These are phyloP conservation scores for Tetradesmus lagerheimii DNA, from an alignment of 139 green algal species.

Conservation along the genomic window DNA sequence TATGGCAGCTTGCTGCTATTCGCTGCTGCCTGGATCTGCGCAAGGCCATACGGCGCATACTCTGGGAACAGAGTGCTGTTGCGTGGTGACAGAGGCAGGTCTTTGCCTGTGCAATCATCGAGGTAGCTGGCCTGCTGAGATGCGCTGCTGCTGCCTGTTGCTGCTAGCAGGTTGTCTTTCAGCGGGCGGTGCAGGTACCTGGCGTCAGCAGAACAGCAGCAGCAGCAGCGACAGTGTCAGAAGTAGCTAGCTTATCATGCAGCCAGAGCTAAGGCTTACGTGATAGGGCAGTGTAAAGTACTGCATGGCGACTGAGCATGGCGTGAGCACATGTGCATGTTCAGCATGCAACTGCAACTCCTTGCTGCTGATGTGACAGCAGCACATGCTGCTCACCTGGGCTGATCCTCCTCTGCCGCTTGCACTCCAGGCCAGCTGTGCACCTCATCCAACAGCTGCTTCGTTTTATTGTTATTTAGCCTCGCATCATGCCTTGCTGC, in stretches of 20 bases:
- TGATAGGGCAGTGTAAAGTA: too few species aligned
- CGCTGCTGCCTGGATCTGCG: constrained; percentile 35
- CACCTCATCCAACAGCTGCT: not conserved
- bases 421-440: constrained; percentile 30
- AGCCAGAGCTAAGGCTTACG: too few species aligned
- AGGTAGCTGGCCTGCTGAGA: not conserved
- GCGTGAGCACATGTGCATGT: too few species aligned
- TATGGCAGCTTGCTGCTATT: constrained; percentile 33
- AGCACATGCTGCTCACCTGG: not conserved
- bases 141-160: not conserved
- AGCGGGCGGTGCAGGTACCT: constrained; percentile 29
- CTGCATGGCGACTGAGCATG: too few species aligned
- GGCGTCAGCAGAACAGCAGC: not conserved
- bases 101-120: not conserved
- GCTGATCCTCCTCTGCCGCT: constrained; percentile 27
- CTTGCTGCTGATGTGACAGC: too few species aligned
- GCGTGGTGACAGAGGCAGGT: not conserved
- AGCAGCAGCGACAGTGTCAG: too few species aligned
- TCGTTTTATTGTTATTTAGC: not conserved
- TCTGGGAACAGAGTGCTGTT: constrained; percentile 5
- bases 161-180: not conserved
- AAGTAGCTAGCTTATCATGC: not conserved
- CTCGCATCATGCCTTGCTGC: not conserved
- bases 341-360: too few species aligned
- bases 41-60: constrained; percentile 22